A percentile compares a stretch with the other conserved stretches of the same genome.
phyloP scores from a whole-genome alignment of 192 early-diverging fungal species.

The Rhizoclosmatium sp. region DNA sequence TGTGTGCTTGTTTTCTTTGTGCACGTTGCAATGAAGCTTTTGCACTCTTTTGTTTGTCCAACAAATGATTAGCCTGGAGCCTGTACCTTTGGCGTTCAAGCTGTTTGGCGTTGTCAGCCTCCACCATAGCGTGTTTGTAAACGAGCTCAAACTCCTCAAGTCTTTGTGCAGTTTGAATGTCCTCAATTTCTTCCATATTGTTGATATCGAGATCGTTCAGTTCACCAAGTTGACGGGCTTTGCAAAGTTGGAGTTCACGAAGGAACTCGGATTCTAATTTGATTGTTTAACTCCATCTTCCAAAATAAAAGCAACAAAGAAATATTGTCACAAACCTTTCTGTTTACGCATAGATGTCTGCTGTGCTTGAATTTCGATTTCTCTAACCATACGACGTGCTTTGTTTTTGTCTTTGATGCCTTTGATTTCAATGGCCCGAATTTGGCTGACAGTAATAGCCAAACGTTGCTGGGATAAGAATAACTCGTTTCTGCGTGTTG shows the following conservation, averaged over 20 bases:
- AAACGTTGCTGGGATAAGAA: constrained; percentile 23
- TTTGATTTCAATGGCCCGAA: constrained; percentile 36
- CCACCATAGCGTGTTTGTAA: constrained; percentile 23
- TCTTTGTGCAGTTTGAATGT: constrained; percentile 14
- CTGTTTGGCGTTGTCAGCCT: neutral
- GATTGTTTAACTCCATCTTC: neutral
- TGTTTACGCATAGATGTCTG: constrained; percentile 36
- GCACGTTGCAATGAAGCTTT: constrained; percentile 15
- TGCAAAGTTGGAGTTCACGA: constrained; percentile 38
- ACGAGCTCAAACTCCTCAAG: constrained; percentile 40
- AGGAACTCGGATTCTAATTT: constrained; percentile 34
- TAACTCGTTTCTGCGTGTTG: constrained; percentile 23
- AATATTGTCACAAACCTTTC: constrained; percentile 19
- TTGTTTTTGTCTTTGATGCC: constrained; percentile 36
- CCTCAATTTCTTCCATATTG: constrained; percentile 37
- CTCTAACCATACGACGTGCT: constrained; percentile 23
- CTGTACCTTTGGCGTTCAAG: constrained; percentile 28
- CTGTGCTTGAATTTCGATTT: constrained; percentile 37
- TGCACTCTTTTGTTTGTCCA: constrained; percentile 30
- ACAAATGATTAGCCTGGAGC: constrained; percentile 24
- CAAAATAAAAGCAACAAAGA: neutral
- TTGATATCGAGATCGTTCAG: constrained; percentile 39
- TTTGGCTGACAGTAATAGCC: constrained; percentile 26
- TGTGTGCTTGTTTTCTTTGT: constrained; percentile 32
- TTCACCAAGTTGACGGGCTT: constrained; percentile 36